Evolutionary conservation across 2,329 filamentous ascomycete genomes (phyloP).

Genomic region (Neonectria coccinea): DNA sequence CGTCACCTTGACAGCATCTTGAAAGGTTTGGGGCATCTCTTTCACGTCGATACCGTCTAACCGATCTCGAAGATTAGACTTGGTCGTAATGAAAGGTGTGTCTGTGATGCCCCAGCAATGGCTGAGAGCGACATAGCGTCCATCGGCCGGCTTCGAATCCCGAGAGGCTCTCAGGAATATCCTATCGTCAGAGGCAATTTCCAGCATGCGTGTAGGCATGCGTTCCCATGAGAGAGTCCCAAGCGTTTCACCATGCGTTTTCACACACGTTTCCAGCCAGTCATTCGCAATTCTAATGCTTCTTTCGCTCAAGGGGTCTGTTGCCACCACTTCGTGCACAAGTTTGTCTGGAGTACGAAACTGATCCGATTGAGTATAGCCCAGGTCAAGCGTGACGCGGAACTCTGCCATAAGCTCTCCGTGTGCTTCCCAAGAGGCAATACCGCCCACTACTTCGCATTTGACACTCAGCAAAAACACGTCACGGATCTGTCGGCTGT

Average conservation of each 20-base stretch:
- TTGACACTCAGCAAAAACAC: neutral
- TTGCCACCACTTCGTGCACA: neutral
- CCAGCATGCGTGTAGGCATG: neutral
- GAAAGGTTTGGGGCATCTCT: constrained; percentile 18
- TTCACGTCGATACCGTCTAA: constrained; percentile 1
- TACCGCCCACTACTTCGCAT: neutral
- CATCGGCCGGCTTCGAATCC: neutral
- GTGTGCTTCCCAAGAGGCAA: neutral
- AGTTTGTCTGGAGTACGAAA: neutral
- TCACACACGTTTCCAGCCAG: neutral
- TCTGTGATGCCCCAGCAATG: constrained; percentile 22
- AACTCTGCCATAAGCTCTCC: neutral
- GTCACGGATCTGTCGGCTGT: neutral
- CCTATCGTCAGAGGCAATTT: neutral
- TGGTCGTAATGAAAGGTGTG: neutral
- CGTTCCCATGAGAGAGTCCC: neutral
- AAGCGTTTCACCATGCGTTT: neutral
- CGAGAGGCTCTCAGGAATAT: neutral
- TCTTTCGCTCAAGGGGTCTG: neutral
- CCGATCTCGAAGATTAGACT: neutral
- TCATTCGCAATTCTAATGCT: neutral
- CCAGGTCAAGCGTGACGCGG: neutral
- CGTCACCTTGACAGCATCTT: constrained; percentile 13
- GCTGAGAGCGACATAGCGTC: constrained; percentile 14
- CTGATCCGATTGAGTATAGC: neutral